Evolutionary conservation across 345 rosid genomes (phyloP), one percentile per base, ranked within the genome.

Genomic region (Sapria himalayana): DNA sequence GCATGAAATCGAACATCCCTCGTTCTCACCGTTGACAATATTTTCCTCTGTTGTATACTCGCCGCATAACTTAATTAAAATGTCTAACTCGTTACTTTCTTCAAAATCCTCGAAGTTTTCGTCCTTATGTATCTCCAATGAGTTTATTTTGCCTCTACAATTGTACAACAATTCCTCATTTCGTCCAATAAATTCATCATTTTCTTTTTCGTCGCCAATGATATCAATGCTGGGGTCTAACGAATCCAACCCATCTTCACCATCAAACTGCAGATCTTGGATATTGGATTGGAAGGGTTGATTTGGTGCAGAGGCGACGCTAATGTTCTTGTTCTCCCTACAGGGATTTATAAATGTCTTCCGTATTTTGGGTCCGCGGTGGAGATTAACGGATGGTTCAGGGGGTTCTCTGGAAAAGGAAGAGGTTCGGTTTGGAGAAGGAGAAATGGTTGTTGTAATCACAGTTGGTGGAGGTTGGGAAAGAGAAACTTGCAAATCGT

Each of bases 401-500:
- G 65, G 48, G 32, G 75, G 36, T 25, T 45, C 37, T 24, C 18
- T 22, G 39, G 51, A 41, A 12, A 24, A 13, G 19, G 57, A 25
- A 19, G 43, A 11, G 34, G 46, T 10, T n/a, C n/a, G 18, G 50
- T 3, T 9, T n/a, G n/a, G n/a, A n/a, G n/a, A n/a, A n/a, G n/a
- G n/a, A n/a, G n/a, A n/a, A n/a, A n/a, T n/a, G n/a, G n/a, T n/a
- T n/a, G n/a, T n/a, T n/a, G n/a, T n/a, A n/a, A n/a, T n/a, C n/a
- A 20, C 4, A 12, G 47, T 2, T 22, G 41, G 33, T 4, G 48
- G 49, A 7, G 61, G 24, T 51, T 69, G 82, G 4, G 75, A 41
- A 25, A 64, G 60, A 43, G 61, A 59, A 58, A 61, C 35, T 40
- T 69, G 76, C 52, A 76, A 80, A 36, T 73, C 80, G 33, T 76